Conservation (phyloP, 768 basidiomycete species). For the Postia placenta region DNA sequence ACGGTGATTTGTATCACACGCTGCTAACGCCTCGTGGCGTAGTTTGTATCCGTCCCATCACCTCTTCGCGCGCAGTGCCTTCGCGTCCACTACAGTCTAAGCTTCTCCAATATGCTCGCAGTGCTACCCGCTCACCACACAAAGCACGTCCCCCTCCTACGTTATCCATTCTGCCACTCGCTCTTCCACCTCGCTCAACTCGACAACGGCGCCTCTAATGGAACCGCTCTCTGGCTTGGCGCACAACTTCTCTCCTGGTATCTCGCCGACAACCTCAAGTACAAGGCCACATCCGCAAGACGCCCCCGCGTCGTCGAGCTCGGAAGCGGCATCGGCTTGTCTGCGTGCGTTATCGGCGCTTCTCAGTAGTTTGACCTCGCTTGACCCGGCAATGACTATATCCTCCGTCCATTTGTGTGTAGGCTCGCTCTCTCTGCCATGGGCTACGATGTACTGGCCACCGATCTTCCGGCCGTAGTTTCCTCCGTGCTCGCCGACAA, state of each 20-base stretch:
- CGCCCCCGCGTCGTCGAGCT: constrained; percentile 59
- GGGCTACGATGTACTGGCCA: constrained; percentile 73
- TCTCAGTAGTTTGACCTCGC: neutral
- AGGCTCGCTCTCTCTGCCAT: constrained; percentile 63
- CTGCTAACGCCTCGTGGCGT: constrained; percentile 9
- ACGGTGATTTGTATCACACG: constrained; percentile 4
- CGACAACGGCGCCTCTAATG: constrained; percentile 61
- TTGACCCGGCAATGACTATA: neutral
- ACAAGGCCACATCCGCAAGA: constrained; percentile 10
- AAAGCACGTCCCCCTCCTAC: constrained; percentile 52
- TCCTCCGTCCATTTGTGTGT: constrained; percentile 4
- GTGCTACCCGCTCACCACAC: constrained; percentile 58
- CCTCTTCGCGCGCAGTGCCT: constrained; percentile 2
- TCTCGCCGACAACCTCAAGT: constrained; percentile 37
- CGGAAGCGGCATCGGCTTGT: constrained; percentile 78
- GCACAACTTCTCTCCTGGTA: constrained; percentile 70
- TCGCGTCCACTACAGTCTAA: constrained; percentile 1
- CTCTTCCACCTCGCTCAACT: constrained; percentile 49
- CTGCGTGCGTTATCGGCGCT: constrained; percentile 45
- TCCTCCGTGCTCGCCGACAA: constrained; percentile 57
- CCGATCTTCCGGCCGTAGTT: constrained; percentile 65
- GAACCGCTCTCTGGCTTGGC: constrained; percentile 81
- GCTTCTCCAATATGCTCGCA: no score
- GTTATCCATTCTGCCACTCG: constrained; percentile 32
- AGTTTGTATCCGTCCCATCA: constrained; percentile 1